phyloP scores from a whole-genome alignment of 169 alveolate genomes.

The Plasmodium cynomolgi region DNA sequence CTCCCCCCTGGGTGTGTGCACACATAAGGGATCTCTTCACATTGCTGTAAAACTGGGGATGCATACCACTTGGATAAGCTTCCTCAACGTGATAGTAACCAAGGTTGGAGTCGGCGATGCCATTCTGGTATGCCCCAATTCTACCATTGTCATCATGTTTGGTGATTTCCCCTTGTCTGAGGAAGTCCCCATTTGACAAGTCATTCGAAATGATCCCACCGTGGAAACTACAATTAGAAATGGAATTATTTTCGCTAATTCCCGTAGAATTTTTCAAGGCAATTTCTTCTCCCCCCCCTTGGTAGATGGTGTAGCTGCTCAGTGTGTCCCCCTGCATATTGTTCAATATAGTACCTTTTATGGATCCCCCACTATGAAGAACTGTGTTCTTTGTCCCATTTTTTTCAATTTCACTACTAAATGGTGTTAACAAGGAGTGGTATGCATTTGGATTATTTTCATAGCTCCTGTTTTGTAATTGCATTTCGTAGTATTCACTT shows the following conservation, averaged over 20 bases:
- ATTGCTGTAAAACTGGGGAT: not conserved
- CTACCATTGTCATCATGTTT: not conserved
- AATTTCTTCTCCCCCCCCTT: not conserved
- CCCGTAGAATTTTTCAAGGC: not conserved
- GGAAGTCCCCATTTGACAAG: not conserved
- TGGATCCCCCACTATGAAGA: not conserved
- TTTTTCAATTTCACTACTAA: not conserved
- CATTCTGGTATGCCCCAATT: not conserved
- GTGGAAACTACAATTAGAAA: not conserved
- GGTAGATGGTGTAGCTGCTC: not conserved
- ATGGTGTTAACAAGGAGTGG: not conserved
- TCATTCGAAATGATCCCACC: constrained; percentile 13
- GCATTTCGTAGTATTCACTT: not conserved
- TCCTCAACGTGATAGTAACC: not conserved
- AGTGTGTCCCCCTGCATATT: not conserved
- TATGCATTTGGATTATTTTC: not conserved
- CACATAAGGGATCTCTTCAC: not conserved
- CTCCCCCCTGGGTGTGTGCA: not conserved
- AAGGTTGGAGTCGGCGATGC: not conserved
- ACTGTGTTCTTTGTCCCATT: not conserved
- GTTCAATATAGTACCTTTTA: not conserved
- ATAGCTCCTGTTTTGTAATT: not conserved
- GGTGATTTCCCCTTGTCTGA: not conserved
- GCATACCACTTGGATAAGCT: not conserved
- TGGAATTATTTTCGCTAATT: constrained; percentile 12